A percentile compares a stretch with the other conserved stretches of the same genome.
Evolutionary conservation across 2,329 filamentous ascomycete species (phyloP).

Genomic region (Colletotrichum sp.): DNA sequence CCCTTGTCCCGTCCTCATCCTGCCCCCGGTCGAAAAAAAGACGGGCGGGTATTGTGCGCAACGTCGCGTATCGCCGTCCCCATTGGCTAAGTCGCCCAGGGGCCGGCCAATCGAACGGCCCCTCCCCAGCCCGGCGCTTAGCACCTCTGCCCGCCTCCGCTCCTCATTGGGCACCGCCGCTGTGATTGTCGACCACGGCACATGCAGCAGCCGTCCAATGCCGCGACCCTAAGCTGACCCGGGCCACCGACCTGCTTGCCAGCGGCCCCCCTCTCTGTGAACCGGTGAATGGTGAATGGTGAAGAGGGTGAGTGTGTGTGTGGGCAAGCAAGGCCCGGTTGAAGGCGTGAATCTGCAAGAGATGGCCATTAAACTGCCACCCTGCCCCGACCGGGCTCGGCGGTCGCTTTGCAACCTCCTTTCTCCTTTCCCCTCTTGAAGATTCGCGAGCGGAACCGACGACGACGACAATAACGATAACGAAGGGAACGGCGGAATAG

Average conservation of each 20-base stretch:
- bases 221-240: constrained; percentile 12
- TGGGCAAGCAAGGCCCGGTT: neutral
- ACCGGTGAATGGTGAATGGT: constrained; percentile 1
- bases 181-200: constrained; percentile 21
- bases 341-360: neutral
- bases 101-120: constrained; percentile 15
- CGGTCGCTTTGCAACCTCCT: neutral
- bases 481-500: neutral
- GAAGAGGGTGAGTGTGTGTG: neutral
- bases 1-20: neutral
- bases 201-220: constrained; percentile 19
- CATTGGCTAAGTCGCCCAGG: constrained; percentile 5
- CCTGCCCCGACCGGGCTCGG: neutral
- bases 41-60: constrained; percentile 20
- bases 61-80: neutral
- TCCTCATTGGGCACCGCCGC: constrained; percentile 16
- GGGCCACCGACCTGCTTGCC: neutral
- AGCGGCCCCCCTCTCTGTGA: neutral
- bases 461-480: neutral
- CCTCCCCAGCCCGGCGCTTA: constrained; percentile 20
- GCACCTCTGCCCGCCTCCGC: neutral
- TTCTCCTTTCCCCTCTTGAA: neutral
- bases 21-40: neutral
- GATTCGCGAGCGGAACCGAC: neutral
- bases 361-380: constrained; percentile 21